phyloP scores from a whole-genome alignment of 257 asterid species.

The Solanum verrucosum region DNA sequence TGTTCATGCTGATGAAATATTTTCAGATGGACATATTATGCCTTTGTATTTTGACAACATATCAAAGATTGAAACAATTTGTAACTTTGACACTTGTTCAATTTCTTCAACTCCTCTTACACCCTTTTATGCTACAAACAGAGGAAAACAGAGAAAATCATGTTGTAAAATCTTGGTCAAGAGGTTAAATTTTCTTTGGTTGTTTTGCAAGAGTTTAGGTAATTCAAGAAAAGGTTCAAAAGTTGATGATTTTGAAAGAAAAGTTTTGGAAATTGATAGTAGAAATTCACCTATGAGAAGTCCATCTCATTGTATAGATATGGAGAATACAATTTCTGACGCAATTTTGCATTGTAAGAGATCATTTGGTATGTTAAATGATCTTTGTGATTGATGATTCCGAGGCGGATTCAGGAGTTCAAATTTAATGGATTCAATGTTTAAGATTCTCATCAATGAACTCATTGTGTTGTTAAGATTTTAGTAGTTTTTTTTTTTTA shows the following conservation, averaged over 20 bases:
- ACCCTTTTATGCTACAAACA: not conserved
- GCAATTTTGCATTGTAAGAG: slow-evolving; percentile 35
- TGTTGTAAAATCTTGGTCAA: not conserved
- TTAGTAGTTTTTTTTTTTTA: no score
- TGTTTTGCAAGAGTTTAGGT: not conserved
- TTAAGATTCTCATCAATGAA: not conserved
- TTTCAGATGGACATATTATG: slow-evolving; percentile 19
- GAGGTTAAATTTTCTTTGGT: slow-evolving; percentile 7
- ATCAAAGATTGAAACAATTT: not conserved
- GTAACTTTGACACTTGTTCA: not conserved
- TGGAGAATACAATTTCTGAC: slow-evolving; percentile 22
- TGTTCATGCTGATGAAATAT: slow-evolving; percentile 25
- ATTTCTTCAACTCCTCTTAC: slow-evolving; percentile 4
- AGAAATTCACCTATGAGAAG: slow-evolving; percentile 3
- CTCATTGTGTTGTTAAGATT: not conserved
- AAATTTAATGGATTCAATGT: not conserved
- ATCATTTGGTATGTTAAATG: slow-evolving; percentile 15
- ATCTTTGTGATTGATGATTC: not conserved
- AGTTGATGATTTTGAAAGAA: slow-evolving; percentile 23
- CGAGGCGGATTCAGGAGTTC: no score
- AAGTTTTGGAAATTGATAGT: slow-evolving; percentile 1
- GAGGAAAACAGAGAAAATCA: slow-evolving; percentile 8
- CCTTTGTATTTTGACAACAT: not conserved
- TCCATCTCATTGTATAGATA: not conserved
- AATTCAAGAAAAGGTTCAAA: slow-evolving; percentile 18